Percentiles rank a stretch among this genome's conserved stretches.
phyloP scores from a whole-genome alignment of 805 yeast genomes.

The Zygotorulaspora sp. region DNA sequence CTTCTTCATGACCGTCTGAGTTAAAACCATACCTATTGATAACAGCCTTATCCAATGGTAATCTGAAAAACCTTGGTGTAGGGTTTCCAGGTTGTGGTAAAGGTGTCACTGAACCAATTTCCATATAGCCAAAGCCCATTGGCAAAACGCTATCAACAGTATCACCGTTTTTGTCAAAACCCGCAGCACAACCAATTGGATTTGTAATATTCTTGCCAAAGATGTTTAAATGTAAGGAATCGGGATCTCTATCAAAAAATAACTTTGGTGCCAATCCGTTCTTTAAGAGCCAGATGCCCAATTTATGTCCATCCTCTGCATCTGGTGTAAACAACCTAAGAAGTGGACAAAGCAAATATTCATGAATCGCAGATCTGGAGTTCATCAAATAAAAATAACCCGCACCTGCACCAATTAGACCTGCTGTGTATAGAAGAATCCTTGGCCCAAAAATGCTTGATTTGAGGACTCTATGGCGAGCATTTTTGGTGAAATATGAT shows the following conservation, averaged over 20 bases:
- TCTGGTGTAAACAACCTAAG: conserved; percentile 58
- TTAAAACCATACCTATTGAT: conserved; percentile 94
- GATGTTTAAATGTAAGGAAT: conserved; percentile 51
- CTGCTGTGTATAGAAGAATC: conserved; percentile 24
- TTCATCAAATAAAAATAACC: conserved; percentile 59
- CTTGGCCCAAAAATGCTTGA: conserved; percentile 19
- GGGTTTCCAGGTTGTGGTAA: conserved; percentile 93
- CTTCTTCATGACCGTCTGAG: conserved; percentile 79
- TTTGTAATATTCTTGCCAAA: conserved; percentile 62
- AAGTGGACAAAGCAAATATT: conserved; percentile 74
- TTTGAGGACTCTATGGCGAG: conserved; percentile 13
- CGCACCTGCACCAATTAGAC: conserved; percentile 32
- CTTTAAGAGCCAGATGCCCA: conserved; percentile 68
- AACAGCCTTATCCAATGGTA: conserved; percentile 81
- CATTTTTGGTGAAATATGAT: conserved; percentile 7
- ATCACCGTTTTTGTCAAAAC: conserved; percentile 90
- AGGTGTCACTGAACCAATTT: conserved; percentile 91
- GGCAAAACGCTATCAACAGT: conserved; percentile 77
- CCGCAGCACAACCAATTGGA: conserved; percentile 94
- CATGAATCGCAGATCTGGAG: conserved; percentile 78
- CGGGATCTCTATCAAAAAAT: conserved; percentile 49
- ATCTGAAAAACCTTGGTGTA: conserved; percentile 83
- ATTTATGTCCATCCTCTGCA: conserved; percentile 81
- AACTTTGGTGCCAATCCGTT: conserved; percentile 63
- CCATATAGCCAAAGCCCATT: conserved; percentile 83